Evolutionary conservation across 257 asterid species (phyloP).

Genomic region (Gentiana dahurica): DNA sequence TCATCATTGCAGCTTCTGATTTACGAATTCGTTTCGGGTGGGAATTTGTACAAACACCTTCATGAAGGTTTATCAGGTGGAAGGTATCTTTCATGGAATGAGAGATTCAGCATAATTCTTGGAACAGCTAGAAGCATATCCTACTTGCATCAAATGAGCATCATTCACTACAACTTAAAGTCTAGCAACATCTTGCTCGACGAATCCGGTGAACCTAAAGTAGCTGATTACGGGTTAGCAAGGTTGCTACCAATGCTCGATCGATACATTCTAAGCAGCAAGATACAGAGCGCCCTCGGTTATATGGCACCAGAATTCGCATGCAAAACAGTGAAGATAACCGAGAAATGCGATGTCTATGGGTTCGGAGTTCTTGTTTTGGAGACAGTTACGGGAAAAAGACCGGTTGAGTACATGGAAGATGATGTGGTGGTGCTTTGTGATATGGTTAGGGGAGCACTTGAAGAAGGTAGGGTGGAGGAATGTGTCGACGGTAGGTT

Average conservation of each 20-base stretch:
- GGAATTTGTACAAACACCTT: conserved; percentile 55
- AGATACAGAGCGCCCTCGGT: conserved; percentile 82
- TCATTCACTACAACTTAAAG: conserved; percentile 71
- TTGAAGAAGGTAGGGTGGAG: conserved; percentile 63
- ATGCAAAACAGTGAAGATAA: conserved; percentile 69
- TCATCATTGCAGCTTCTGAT: conserved; percentile 72
- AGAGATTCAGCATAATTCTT: conserved; percentile 50
- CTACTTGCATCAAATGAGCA: conserved; percentile 44
- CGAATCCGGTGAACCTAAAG: conserved; percentile 45
- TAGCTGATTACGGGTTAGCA: conserved; percentile 69
- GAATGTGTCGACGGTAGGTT: conserved; percentile 54
- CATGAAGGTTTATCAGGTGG: conserved; percentile 31
- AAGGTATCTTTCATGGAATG: conserved; percentile 43
- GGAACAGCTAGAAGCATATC: conserved; percentile 66
- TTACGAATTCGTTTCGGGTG: conserved; percentile 38
- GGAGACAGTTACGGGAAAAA: conserved; percentile 63
- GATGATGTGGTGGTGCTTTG: conserved; percentile 75
- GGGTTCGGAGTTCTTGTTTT: conserved; percentile 68
- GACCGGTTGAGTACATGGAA: conserved; percentile 79
- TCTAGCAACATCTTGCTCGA: conserved; percentile 52
- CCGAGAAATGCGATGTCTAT: conserved; percentile 78
- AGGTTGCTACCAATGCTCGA: conserved; percentile 52
- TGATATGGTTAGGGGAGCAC: conserved; percentile 65
- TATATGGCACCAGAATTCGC: conserved; percentile 89
- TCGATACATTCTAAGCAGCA: conserved; percentile 64